Evolutionary conservation across 2,329 filamentous ascomycete species (phyloP).

Genomic region (Sporothrix euskadiensis): DNA sequence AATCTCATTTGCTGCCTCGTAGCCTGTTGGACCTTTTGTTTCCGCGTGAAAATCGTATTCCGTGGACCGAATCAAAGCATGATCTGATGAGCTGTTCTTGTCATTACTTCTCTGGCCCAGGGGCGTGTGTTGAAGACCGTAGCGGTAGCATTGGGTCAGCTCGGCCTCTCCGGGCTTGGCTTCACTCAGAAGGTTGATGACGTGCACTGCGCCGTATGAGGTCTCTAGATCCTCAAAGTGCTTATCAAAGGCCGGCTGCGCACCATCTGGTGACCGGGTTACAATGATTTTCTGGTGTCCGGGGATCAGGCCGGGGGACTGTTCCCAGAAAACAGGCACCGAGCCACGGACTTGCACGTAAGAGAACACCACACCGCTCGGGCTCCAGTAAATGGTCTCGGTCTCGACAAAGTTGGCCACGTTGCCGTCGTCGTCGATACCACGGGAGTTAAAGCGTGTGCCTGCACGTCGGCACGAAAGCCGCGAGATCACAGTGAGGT

Average conservation of each 20-base stretch:
- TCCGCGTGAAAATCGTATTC: slow-evolving; percentile 98
- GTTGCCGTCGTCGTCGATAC: slow-evolving; percentile 95
- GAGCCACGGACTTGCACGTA: slow-evolving; percentile 92
- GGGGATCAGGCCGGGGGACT: slow-evolving; percentile 80
- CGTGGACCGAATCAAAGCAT: slow-evolving; percentile 74
- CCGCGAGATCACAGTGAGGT: slow-evolving; percentile 85
- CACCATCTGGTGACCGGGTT: slow-evolving; percentile 84
- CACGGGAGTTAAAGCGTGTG: slow-evolving; percentile 93
- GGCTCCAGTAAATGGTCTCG: slow-evolving; percentile 88
- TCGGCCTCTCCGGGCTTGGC: slow-evolving; percentile 84
- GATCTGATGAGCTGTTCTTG: slow-evolving; percentile 58
- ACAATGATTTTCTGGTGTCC: slow-evolving; percentile 93
- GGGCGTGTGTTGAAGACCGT: slow-evolving; percentile 73
- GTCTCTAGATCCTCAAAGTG: slow-evolving; percentile 87
- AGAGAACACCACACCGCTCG: slow-evolving; percentile 77
- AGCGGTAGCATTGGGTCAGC: slow-evolving; percentile 74
- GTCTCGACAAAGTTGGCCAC: slow-evolving; percentile 99
- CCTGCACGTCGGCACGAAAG: slow-evolving; percentile 88
- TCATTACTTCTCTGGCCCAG: slow-evolving; percentile 58
- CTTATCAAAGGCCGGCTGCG: slow-evolving; percentile 91
- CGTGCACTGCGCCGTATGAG: slow-evolving; percentile 85
- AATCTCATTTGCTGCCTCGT: slow-evolving; percentile 87
- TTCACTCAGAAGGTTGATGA: slow-evolving; percentile 91
- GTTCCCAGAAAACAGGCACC: slow-evolving; percentile 97
- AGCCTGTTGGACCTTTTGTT: slow-evolving; percentile 80